A percentile compares a stretch with the other conserved stretches of the same genome.
Evolutionary conservation across 495 filamentous ascomycete species (phyloP).

Genomic region (Cladorrhinum samala): DNA sequence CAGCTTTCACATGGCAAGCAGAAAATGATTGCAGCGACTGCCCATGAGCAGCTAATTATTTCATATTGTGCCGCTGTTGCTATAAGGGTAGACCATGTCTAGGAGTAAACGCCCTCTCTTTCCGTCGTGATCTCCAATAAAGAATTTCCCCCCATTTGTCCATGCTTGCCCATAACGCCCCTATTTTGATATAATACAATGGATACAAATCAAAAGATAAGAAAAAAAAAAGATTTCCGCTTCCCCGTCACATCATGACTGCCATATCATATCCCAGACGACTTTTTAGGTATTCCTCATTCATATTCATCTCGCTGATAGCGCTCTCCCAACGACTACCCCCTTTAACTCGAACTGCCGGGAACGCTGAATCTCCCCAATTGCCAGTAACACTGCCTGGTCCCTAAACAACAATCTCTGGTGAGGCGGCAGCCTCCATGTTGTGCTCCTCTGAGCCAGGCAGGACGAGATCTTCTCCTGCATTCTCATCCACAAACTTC

Average conservation of each 20-base stretch:
- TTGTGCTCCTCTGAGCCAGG: conserved; percentile 44
- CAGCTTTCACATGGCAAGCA: too few relatives aligned
- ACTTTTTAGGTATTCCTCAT: neutral
- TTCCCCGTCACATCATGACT: conserved; percentile 3
- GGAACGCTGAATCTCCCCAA: conserved; percentile 1
- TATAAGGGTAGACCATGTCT: neutral
- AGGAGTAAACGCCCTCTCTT: neutral
- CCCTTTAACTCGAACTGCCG: neutral
- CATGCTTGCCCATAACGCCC: conserved; percentile 17
- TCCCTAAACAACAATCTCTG: conserved; percentile 25
- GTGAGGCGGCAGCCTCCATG: conserved; percentile 15
- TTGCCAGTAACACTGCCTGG: neutral
- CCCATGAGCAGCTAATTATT: neutral
- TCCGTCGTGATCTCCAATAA: neutral
- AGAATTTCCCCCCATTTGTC: neutral
- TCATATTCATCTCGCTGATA: conserved; percentile 1
- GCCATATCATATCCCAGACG: too few relatives aligned
- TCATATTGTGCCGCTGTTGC: neutral
- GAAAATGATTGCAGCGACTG: neutral
- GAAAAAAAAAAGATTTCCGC: conserved; percentile 6
- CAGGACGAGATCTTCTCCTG: conserved; percentile 71
- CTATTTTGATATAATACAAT: conserved; percentile 24
- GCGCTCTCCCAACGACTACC: neutral
- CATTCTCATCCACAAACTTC: conserved; percentile 73
- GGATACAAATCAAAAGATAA: neutral